Conservation (phyloP, 1,284 basidiomycete genomes). For the Wolfiporia cocos region DNA sequence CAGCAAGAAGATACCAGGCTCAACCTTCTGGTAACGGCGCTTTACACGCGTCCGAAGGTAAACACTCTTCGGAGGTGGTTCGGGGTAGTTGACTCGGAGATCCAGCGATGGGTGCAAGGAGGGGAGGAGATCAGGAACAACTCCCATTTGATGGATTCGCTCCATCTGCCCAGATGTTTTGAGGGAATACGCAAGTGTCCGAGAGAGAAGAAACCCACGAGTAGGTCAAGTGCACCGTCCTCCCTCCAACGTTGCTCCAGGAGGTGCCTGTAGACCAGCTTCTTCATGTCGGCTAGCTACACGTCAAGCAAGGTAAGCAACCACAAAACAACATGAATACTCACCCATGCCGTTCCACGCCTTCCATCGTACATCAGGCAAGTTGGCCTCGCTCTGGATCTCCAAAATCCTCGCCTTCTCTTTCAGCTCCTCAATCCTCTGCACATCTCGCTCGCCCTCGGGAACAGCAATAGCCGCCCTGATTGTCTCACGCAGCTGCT, state of each 20-base stretch:
- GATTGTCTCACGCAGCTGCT: slow-evolving; percentile 29
- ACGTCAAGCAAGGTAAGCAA: slow-evolving; percentile 2
- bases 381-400: slow-evolving; percentile 59
- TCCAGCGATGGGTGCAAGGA: slow-evolving; percentile 70
- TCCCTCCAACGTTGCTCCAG: slow-evolving; percentile 84
- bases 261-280: slow-evolving; percentile 73
- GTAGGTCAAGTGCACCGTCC: slow-evolving; percentile 75
- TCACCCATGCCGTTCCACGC: slow-evolving; percentile 72
- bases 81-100: slow-evolving; percentile 55
- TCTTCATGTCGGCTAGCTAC: slow-evolving; percentile 51
- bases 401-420: slow-evolving; percentile 32
- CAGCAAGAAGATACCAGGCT: slow-evolving; percentile 64
- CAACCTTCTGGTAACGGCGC: slow-evolving; percentile 45
- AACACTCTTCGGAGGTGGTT: slow-evolving; percentile 25
- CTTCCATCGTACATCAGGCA: slow-evolving; percentile 74
- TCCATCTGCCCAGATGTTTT: no score
- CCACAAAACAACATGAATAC: slow-evolving; percentile 20
- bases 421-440: slow-evolving; percentile 36
- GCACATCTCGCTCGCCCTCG: slow-evolving; percentile 20
- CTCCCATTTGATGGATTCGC: slow-evolving; percentile 82
- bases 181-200: no score
- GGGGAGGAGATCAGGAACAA: slow-evolving; percentile 85
- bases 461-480: slow-evolving; percentile 16
- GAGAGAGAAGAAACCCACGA: slow-evolving; percentile 61
- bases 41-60: slow-evolving; percentile 27